Evolutionary conservation across 805 yeast species (phyloP), one percentile per base, ranked within the genome.

Genomic region (Myxozyma lipomycoides): DNA sequence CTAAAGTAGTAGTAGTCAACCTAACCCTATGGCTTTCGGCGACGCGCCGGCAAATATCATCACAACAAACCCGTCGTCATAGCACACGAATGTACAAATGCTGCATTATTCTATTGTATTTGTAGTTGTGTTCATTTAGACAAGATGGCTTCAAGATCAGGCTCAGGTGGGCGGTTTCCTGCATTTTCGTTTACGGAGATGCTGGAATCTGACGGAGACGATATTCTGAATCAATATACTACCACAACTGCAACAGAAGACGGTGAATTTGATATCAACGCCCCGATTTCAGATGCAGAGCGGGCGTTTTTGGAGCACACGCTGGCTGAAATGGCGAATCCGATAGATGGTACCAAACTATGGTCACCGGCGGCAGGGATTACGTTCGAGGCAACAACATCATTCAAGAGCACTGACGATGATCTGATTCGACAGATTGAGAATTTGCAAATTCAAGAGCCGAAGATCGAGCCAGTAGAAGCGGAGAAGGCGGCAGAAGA

Each of bases 151-250:
- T 19, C 36, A 41, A n/a, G 25, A 18, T 23, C 43, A 40, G 42
- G 26, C 23, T 34, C 25, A 9, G 46, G n/a, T n/a, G n/a, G n/a
- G n/a, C n/a, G n/a, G n/a, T 52, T 55, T 28, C 57, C 57, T 24
- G 46, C 58, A 21, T 55, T 55, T 32, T 25, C 58, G 19, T 54
- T 54, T 28, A 47, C 53, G 34, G 58, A 41, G 9, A 19, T 52
- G 30, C 40, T 52, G 19, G 39, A 50, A 28, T 42, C 19, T 4
- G 42, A 25, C 15, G 48, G 40, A 6, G 52, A 30, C 39, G 32
- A 12, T 37, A 25, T 1, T 43, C 19, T 25, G 35, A 12, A 19
- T 5, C 40, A 19, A 10, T 7, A 17, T 6, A 9, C 19, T n/a
- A 19, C n/a, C 39, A n/a, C n/a, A n/a, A n/a, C n/a, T n/a, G 12